Evolutionary conservation across 345 rosid genomes (phyloP), one percentile per base, ranked within the genome.

Genomic region (Conringia planisiliqua): DNA sequence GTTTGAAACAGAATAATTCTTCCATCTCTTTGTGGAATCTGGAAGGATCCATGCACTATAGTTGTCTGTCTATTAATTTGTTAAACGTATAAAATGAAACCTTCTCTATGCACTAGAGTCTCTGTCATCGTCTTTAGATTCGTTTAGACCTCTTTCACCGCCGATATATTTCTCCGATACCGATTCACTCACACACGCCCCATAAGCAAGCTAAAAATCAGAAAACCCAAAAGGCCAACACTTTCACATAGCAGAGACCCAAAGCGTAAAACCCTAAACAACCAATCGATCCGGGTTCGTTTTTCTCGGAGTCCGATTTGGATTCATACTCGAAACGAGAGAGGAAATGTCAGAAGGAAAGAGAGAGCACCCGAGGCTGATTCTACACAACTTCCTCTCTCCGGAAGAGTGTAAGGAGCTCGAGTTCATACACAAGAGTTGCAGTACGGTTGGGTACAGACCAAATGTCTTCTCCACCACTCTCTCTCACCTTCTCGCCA

Each of bases 381-480:
- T 86, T 59, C 68, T 85, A 5, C 83, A 76, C 68, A 71, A 82
- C 42, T 89, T 86, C 71, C 66, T 89, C 24, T 59, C 89, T 4
- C 74, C 43, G 26, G 82, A 75, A 17, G 90, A 89, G 68, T 88
- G 97, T 86, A 81, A 86, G 87, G 99, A 92, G 71, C 80, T 92
- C 12, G 90, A 90, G 70, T 90, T 89, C 83, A 86, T 95, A 35
- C 99, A 90, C 87, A 90, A 83, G 85, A 87, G 97, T 77, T 74
- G 86, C 78, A 71, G 89, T 69, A 84, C 88, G 0, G 84, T 95
- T 8, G 99, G 99, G 5, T 95, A 95, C 83, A 85, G 99, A 73
- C 90, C 95, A 1, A 80, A 87, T 68, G 93, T 95, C 35, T 92
- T 92, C 83, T 95, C 99, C 61, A 89, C 99, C 11, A 87, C 97